Evolutionary conservation across 2,329 filamentous ascomycete species (phyloP), one percentile per base, ranked within the genome.

Genomic region (Fusarium burgessii): DNA sequence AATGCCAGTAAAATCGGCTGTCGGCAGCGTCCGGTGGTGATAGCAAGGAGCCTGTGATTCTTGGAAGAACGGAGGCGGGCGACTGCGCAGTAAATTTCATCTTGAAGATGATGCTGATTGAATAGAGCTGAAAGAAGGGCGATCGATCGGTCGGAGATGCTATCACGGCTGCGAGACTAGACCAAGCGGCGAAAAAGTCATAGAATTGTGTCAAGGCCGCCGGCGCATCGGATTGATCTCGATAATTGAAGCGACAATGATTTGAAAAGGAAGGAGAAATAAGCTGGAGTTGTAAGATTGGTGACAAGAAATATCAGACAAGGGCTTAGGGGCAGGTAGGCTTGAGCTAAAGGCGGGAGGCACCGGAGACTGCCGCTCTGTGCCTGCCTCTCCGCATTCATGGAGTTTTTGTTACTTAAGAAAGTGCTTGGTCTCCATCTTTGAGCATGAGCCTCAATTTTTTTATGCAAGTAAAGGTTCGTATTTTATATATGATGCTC

Each of bases 21-120:
- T 71, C 73, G 73, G 73, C 73, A 58, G 54, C 49, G 46, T 72
- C 73, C 73, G 72, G 64, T 25, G 20, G 45, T 45, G 45, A 62
- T 54, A 63, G 38, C 35, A 42, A 15, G 46, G 38, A 20, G 23
- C 23, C 20, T 54, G 50, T 20, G 18, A 14, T 40, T 45, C 35
- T 32, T 52, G 51, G 36, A 20, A 52, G 17, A 35, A 57, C 68
- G 64, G 68, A 68, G 66, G 54, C 64, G 68, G 68, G 68, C 68
- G 68, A 71, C 51, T 58, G 68, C 68, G 68, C 27, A 38, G 13
- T 17, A 27, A n/a, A 35, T 47, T 35, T 8, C 52, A 32, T 55
- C 25, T 41, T 7, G 38, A 42, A 11, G 43, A 32, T 32, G 35
- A 23, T 32, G 12, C 38, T 45, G 12, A 23, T 56, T 46, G 35